Evolutionary conservation across 2,329 filamentous ascomycete species (phyloP).

Genomic region (Phaeosphaeriaceae sp.): DNA sequence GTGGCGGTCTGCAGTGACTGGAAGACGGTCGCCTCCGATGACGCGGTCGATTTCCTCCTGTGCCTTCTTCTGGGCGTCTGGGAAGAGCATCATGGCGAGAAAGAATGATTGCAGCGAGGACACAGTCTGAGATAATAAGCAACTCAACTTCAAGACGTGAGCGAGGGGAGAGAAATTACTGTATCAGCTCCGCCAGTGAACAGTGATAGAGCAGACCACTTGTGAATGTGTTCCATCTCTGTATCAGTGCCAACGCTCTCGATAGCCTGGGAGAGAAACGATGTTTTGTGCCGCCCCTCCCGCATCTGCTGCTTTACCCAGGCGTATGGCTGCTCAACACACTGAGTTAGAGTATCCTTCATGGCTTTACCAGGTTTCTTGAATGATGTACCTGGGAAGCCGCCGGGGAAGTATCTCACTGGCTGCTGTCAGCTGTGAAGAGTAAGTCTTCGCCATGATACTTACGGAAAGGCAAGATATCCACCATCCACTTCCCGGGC

Average conservation of each 20-base stretch:
- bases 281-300: slow-evolving; percentile 37
- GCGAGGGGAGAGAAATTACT: no score
- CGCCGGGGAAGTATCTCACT: slow-evolving; percentile 53
- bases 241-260: slow-evolving; percentile 39
- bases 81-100: slow-evolving; percentile 60
- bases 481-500: slow-evolving; percentile 56
- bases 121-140: no score
- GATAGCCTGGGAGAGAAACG: slow-evolving; percentile 51
- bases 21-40: slow-evolving; percentile 56
- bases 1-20: slow-evolving; percentile 55
- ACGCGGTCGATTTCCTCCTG: slow-evolving; percentile 57
- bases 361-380: slow-evolving; percentile 51
- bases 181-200: slow-evolving; percentile 56
- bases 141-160: no score
- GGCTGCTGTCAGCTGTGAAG: neutral
- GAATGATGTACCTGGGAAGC: slow-evolving; percentile 56
- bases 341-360: slow-evolving; percentile 37
- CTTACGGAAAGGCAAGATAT: slow-evolving; percentile 54
- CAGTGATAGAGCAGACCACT: slow-evolving; percentile 53
- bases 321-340: slow-evolving; percentile 50
- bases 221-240: slow-evolving; percentile 43
- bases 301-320: slow-evolving; percentile 53
- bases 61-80: slow-evolving; percentile 56
- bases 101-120: slow-evolving; percentile 54
- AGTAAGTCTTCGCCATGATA: neutral